Evolutionary conservation across 2,329 filamentous ascomycete genomes (phyloP).

Genomic region (Hymenoscyphus fructigenus): DNA sequence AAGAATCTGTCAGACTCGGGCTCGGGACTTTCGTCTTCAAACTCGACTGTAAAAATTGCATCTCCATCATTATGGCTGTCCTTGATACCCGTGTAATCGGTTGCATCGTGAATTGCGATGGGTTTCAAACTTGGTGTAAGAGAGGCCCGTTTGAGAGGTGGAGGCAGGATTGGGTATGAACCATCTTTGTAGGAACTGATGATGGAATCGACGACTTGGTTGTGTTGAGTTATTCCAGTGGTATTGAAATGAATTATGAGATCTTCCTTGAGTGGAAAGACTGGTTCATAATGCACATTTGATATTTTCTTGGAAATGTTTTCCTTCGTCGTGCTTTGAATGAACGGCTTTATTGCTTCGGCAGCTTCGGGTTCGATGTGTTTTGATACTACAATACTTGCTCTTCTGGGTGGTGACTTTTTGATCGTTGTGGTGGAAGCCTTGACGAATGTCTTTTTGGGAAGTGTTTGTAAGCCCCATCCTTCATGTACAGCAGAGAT

Average conservation of each 20-base stretch:
- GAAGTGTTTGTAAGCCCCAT: conserved; percentile 25
- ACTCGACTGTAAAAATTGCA: neutral
- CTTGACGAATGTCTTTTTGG: conserved; percentile 33
- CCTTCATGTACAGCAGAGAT: conserved; percentile 1
- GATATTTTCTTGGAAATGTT: neutral
- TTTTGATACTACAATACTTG: neutral
- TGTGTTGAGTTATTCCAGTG: conserved; percentile 35
- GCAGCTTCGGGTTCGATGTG: neutral
- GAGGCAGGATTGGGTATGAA: conserved; percentile 35
- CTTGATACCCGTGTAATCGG: neutral
- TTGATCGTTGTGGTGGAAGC: conserved; percentile 35
- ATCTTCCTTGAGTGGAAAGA: conserved; percentile 56
- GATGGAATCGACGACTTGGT: conserved; percentile 47
- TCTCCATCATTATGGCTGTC: neutral
- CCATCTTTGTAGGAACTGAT: conserved; percentile 48
- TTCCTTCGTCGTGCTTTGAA: neutral
- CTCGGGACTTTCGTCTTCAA: conserved; percentile 5
- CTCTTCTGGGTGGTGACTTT: conserved; percentile 28
- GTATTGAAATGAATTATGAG: conserved; percentile 55
- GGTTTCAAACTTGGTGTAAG: conserved; percentile 10
- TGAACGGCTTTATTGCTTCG: neutral
- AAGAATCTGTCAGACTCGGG: conserved; percentile 9
- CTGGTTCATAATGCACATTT: conserved; percentile 36
- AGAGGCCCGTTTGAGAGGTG: neutral
- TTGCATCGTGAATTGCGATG: conserved; percentile 1